Evolutionary conservation across 2,329 filamentous ascomycete genomes (phyloP), one percentile per base, ranked within the genome.

Genomic region (Penicillium sclerotigenum): DNA sequence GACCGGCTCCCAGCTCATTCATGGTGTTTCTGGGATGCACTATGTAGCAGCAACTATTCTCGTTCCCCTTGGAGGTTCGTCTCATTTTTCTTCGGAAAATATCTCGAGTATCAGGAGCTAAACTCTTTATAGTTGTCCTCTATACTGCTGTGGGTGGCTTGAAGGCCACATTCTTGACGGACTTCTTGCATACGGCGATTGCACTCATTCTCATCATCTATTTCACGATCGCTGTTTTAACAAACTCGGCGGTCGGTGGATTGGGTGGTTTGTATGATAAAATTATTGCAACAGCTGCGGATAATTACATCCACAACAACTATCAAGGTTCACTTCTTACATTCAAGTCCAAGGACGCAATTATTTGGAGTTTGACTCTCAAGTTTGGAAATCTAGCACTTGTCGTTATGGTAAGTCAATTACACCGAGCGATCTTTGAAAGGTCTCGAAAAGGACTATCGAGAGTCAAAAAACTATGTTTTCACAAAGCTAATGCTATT

Each of bases 381-480:
- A 80, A 79, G 52, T 77, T 81, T 43, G 79, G 77, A 14, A 81
- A 81, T 50, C 65, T 81, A 18, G 78, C 76, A 8, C 69, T 80
- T 0, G 79, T 81, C 0, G 69, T 80, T 5, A 81, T 81, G 77
- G 75, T 71, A 65, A 57, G 64, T 24, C 13, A 8, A n/a, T 5
- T 24, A 18, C 16, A 13, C 47, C 58, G 31, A 31, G 3, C 1
- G 10, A 29, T 5, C 5, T 24, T n/a, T 26, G 24, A 22, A 18
- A 14, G 14, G 3, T 26, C 7, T 10, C 11, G 4, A 24, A 11
- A 31, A n/a, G 5, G 9, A 18, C 36, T 8, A 24, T 4, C 7
- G 16, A 20, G 4, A 29, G 2, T 4, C n/a, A 14, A 1, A 4
- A 38, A 29, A 9, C 33, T 2, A 10, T 18, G 18, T 1, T 20